These are phyloP conservation scores for Penicillium glabrum DNA, from an alignment of 2,329 filamentous ascomycete species.

Conservation along the genomic window DNA sequence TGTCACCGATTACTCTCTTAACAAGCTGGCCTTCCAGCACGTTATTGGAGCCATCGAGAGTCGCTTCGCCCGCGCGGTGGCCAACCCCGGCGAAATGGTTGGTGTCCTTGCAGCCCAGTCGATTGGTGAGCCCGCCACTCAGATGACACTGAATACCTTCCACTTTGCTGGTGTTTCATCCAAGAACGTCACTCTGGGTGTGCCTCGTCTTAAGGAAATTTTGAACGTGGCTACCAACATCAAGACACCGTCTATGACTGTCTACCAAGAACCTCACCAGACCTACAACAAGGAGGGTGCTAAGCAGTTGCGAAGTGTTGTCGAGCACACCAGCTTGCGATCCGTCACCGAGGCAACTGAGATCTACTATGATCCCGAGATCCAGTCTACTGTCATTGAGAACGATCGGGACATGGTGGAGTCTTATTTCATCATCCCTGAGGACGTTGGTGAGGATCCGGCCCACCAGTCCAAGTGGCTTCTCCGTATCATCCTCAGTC, in stretches of 20 bases:
- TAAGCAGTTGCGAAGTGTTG: slow-evolving; percentile 80
- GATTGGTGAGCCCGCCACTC: slow-evolving; percentile 96
- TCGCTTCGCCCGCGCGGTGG: slow-evolving; percentile 80
- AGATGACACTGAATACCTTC: slow-evolving; percentile 99
- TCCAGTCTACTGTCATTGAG: slow-evolving; percentile 79
- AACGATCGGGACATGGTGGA: slow-evolving; percentile 93
- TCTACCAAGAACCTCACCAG: slow-evolving; percentile 70
- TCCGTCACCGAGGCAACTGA: slow-evolving; percentile 90
- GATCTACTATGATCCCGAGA: slow-evolving; percentile 95
- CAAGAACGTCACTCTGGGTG: slow-evolving; percentile 99
- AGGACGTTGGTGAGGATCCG: slow-evolving; percentile 67
- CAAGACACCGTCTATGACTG: slow-evolving; percentile 96
- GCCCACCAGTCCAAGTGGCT: slow-evolving; percentile 86
- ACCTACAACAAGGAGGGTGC: slow-evolving; percentile 71
- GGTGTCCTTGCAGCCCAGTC: slow-evolving; percentile 96
- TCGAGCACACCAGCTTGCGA: slow-evolving; percentile 92
- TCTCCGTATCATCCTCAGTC: slow-evolving; percentile 86
- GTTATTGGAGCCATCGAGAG: slow-evolving; percentile 87
- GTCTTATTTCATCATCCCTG: slow-evolving; percentile 92
- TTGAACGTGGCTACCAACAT: slow-evolving; percentile 96
- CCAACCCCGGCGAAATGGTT: slow-evolving; percentile 97
- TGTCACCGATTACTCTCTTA: slow-evolving; percentile 80
- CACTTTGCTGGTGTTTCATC: slow-evolving; percentile 99
- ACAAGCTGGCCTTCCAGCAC: slow-evolving; percentile 89
- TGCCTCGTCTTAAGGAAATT: slow-evolving; percentile 98